Conservation (phyloP, 176 grass and related monocot genomes). For the sorghum (Sorghum bicolor) region Sorghum_bicolor_NCBIv3 NC_012871.2:7888501-7889000, state of each 20-base stretch:
- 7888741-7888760: neutral
- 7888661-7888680: neutral
- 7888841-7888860: slow-evolving; percentile 42
- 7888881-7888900: neutral
- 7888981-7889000: neutral
- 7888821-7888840: slow-evolving; percentile 42
- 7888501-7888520: neutral
- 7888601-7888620: neutral
- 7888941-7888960: neutral
- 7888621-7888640: neutral
- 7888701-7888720: neutral
- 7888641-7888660: neutral
- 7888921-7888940: neutral
- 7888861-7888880: slow-evolving; percentile 52
- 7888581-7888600: neutral
- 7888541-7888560: neutral
- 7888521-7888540: neutral
- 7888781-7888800: neutral
- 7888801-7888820: slow-evolving; percentile 4
- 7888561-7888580: neutral
- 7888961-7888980: neutral
- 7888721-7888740: neutral
- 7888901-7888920: neutral
- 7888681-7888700: neutral
- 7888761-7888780: neutral